These are phyloP conservation scores for Mucor ambiguus DNA, from an alignment of 371 early-diverging fungal genomes.

Conservation along the genomic window DNA sequence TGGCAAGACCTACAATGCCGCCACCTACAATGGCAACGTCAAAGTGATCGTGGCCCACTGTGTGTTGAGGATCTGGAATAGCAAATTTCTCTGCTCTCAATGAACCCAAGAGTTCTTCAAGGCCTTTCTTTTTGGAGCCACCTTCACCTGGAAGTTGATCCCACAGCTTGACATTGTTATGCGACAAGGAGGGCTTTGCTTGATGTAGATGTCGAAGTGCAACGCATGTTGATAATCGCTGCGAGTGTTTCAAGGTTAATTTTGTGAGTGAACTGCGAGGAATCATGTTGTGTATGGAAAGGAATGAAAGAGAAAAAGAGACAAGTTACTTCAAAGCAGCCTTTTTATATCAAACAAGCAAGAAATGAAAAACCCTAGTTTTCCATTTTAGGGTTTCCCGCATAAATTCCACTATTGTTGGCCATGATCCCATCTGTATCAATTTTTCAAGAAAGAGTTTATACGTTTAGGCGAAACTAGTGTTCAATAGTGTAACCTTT, in stretches of 20 bases:
- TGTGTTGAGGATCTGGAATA: conserved; percentile 13
- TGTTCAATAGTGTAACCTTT: background rate
- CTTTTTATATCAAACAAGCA: background rate
- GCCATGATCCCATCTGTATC: background rate
- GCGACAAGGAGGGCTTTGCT: background rate
- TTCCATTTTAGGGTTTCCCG: background rate
- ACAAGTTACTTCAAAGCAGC: background rate
- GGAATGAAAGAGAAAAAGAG: background rate
- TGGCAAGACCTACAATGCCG: conserved; percentile 49
- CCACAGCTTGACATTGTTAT: conserved; percentile 19
- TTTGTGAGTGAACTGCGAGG: background rate
- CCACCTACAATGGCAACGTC: conserved; percentile 44
- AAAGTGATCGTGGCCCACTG: conserved; percentile 32
- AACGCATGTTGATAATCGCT: background rate
- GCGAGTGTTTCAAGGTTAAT: background rate
- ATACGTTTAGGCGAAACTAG: conserved; percentile 2
- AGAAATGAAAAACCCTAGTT: background rate
- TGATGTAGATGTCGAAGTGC: background rate
- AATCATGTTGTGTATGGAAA: background rate
- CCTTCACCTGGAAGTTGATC: conserved; percentile 42
- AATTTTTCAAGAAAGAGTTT: background rate
- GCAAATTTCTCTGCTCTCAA: conserved; percentile 32
- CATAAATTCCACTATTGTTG: background rate
- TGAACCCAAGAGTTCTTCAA: conserved; percentile 30
- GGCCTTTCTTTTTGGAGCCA: conserved; percentile 24